phyloP scores from a whole-genome alignment of 495 filamentous ascomycete genomes.

The Cryomyces minteri region DNA sequence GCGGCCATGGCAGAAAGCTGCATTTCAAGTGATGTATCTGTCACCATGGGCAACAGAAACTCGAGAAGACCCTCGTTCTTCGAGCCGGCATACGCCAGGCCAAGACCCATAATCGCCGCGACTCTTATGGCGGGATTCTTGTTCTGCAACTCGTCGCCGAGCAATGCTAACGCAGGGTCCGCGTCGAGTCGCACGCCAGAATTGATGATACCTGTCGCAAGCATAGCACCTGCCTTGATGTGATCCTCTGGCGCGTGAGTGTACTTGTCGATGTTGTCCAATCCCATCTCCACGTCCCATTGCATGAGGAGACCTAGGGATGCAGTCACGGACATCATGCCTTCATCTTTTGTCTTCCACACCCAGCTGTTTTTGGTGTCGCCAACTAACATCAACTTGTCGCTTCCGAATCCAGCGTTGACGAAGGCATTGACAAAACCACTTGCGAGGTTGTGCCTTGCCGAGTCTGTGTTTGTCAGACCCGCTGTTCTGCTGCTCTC shows the following conservation, averaged over 20 bases:
- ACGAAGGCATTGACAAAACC: constrained; percentile 94
- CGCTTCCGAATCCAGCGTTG: constrained; percentile 86
- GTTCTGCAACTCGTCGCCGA: constrained; percentile 52
- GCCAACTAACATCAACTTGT: constrained; percentile 88
- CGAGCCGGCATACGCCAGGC: constrained; percentile 81
- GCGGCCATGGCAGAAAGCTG: constrained; percentile 94
- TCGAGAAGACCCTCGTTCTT: constrained; percentile 72
- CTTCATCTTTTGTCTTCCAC: constrained; percentile 97
- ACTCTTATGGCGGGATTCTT: constrained; percentile 60
- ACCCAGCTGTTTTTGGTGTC: constrained; percentile 78
- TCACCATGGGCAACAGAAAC: constrained; percentile 66
- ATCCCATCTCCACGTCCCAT: constrained; percentile 76
- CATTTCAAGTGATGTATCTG: constrained; percentile 69
- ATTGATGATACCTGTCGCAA: constrained; percentile 87
- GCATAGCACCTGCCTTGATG: constrained; percentile 73
- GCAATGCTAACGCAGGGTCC: constrained; percentile 72
- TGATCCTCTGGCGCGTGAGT: constrained; percentile 67
- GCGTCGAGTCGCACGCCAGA: constrained; percentile 72
- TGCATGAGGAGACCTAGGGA: constrained; percentile 77
- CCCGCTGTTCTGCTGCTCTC: constrained; percentile 86
- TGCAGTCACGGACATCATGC: constrained; percentile 89
- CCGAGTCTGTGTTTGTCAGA: constrained; percentile 85
- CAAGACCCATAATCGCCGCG: constrained; percentile 87
- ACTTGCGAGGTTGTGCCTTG: constrained; percentile 85
- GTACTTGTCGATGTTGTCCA: constrained; percentile 87